Conservation (phyloP, 129 eudicot species). For the Chrysanthemum makinoi region DNA sequence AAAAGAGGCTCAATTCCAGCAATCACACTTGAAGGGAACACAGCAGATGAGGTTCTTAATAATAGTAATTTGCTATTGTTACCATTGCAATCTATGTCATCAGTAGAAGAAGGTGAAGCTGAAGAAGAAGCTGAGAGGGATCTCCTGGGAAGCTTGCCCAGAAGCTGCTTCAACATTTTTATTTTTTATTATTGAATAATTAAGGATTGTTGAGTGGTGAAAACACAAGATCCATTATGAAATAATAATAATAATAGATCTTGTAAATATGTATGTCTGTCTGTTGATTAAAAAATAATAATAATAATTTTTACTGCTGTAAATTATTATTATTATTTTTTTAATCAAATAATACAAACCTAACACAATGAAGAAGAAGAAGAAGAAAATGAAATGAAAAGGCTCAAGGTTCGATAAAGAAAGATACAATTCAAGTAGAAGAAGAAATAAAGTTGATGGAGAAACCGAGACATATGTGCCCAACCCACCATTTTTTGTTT, state of each 20-base stretch:
- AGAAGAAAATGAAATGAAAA: conserved; percentile 23
- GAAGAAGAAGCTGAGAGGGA: conserved; percentile 46
- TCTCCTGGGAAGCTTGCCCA: conserved; percentile 64
- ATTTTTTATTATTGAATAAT: too few species aligned
- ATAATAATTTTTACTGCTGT: too few species aligned
- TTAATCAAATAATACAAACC: too few species aligned
- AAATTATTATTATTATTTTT: too few species aligned
- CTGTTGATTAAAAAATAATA: too few species aligned
- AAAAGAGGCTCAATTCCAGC: conserved; percentile 87
- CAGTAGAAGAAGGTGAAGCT: too few species aligned
- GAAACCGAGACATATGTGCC: conserved; percentile 19
- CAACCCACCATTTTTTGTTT: too few species aligned
- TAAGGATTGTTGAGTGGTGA: too few species aligned
- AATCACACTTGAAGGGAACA: conserved; percentile 71
- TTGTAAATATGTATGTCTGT: not conserved
- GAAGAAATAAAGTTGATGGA: not conserved
- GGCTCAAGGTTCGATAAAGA: conserved; percentile 39
- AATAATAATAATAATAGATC: too few species aligned
- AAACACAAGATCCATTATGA: too few species aligned
- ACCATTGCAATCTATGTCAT: too few species aligned
- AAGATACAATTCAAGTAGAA: conserved; percentile 10
- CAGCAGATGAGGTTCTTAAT: conserved; percentile 69
- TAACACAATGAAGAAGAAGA: conserved; percentile 25
- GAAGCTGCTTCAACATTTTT: conserved; percentile 75
- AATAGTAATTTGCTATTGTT: too few species aligned